Evolutionary conservation across 768 basidiomycete species (phyloP), one percentile per base, ranked within the genome.

Genomic region (Serendipita indica): DNA sequence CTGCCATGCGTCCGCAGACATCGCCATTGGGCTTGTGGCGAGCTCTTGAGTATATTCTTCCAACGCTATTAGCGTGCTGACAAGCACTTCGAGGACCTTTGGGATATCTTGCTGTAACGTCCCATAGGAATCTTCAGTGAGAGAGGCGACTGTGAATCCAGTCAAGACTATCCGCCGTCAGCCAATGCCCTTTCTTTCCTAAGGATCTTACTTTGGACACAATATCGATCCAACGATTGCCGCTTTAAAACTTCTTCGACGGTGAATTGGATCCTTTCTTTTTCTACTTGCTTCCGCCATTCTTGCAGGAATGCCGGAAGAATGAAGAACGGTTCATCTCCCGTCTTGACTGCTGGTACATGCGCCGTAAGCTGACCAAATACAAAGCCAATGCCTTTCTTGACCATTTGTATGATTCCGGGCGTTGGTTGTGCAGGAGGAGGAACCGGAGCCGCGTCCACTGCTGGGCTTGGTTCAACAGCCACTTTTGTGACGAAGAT

Each of bases 21-120:
- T 25, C 10, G 7, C 28, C 41, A 73, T 70, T 2, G 71, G 68
- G 61, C 73, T 71, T 20, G 70, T 63, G 2, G 72, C 69, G 28
- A 89, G 67, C 64, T 83, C 79, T 1, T 64, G 66, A 58, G 80
- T 78, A 60, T 83, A 83, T 30, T 76, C 75, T 63, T 90, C 88
- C 18, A 89, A 68, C 0, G 79, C 84, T 1, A 69, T 66, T 18
- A 89, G 74, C 71, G 83, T 85, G 0, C 77, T 76, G 12, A 85
- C 67, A 62, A 91, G 72, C 0, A 84, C 84, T 67, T 93, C 89
- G 2, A 93, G 68, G 28, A 89, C 80, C 60, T 79, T 81, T 0
- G 89, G 84, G 18, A 89, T 86, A 66, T 92, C 90, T 10, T 85
- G 75, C 67, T 92, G 90, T 12, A 90, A 86, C 33, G 83, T 78